Conservation (phyloP, 768 basidiomycete genomes). For the Phylloporus sp. region DNA sequence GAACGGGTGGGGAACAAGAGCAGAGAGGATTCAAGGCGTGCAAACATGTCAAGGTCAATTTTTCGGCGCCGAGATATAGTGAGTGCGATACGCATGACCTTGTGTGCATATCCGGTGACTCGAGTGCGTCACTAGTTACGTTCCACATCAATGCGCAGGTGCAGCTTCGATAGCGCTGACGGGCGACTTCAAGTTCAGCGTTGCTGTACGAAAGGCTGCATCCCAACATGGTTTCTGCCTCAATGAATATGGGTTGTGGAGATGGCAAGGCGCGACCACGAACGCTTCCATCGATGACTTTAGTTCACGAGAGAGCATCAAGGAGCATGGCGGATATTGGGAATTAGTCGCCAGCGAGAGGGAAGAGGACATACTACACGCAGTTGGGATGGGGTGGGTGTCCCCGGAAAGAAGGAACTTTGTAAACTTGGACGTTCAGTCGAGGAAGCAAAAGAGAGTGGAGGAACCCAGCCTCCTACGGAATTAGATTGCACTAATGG, state of each 20-base stretch:
- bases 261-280: conserved; percentile 33
- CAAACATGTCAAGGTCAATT: conserved; percentile 33
- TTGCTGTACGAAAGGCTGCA: conserved; percentile 41
- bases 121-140: conserved; percentile 11
- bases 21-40: conserved; percentile 24
- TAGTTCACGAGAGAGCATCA: conserved; percentile 3
- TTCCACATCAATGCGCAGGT: conserved; percentile 32
- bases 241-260: conserved; percentile 64
- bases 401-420: conserved; percentile 26
- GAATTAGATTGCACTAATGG: conserved; percentile 10
- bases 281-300: background rate
- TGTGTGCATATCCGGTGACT: background rate
- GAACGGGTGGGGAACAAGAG: conserved; percentile 27
- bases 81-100: background rate
- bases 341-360: conserved; percentile 20
- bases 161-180: conserved; percentile 52
- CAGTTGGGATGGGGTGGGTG: conserved; percentile 25
- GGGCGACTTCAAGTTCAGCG: conserved; percentile 48
- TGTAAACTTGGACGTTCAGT: conserved; percentile 7
- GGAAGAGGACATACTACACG: conserved; percentile 25
- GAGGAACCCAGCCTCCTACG: background rate
- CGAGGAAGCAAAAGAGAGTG: conserved; percentile 1
- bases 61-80: conserved; percentile 34
- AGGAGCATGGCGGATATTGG: conserved; percentile 19
- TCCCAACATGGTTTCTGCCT: conserved; percentile 42